Conservation (phyloP, 495 filamentous ascomycete genomes). For the Clavariopsis aquatica region DNA sequence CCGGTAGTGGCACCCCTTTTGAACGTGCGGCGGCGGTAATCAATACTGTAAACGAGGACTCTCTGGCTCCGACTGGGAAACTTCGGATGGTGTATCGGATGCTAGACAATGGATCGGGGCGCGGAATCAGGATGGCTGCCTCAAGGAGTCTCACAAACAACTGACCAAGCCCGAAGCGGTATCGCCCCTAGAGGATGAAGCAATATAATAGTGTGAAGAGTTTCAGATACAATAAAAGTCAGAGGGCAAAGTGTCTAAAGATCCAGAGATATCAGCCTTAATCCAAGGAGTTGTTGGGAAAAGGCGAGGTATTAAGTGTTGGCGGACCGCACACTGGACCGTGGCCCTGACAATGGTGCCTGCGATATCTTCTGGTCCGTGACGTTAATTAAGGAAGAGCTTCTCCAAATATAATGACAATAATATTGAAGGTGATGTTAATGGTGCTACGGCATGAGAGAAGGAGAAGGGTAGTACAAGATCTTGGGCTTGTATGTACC, state of each 20-base stretch:
- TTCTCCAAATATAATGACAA: slow-evolving; percentile 36
- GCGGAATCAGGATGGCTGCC: slow-evolving; percentile 13
- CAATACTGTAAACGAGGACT: neutral
- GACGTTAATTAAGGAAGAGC: slow-evolving; percentile 35
- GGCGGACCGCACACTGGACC: slow-evolving; percentile 32
- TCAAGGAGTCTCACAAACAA: slow-evolving; percentile 16
- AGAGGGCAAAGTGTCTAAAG: slow-evolving; percentile 2
- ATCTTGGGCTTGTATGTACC: slow-evolving; percentile 28
- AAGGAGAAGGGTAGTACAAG: slow-evolving; percentile 34
- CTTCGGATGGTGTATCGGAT: slow-evolving; percentile 9
- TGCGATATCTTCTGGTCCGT: slow-evolving; percentile 26
- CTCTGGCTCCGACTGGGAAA: slow-evolving; percentile 3
- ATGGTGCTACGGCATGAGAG: slow-evolving; percentile 37
- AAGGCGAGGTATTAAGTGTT: slow-evolving; percentile 35
- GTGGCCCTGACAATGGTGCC: slow-evolving; percentile 22
- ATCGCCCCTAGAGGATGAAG: slow-evolving; percentile 22
- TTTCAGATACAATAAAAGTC: slow-evolving; percentile 33
- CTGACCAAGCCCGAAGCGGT: slow-evolving; percentile 12
- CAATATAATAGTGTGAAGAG: slow-evolving; percentile 19
- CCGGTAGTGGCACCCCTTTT: slow-evolving; percentile 3
- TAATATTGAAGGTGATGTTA: slow-evolving; percentile 37
- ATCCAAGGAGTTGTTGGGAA: slow-evolving; percentile 31
- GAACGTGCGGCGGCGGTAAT: slow-evolving; percentile 7
- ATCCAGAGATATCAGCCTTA: slow-evolving; percentile 28
- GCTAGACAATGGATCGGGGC: slow-evolving; percentile 5